Percentiles rank a stretch among this genome's conserved stretches.
Evolutionary conservation across 169 alveolate genomes (phyloP).

Genomic region (Babesia bovis): DNA sequence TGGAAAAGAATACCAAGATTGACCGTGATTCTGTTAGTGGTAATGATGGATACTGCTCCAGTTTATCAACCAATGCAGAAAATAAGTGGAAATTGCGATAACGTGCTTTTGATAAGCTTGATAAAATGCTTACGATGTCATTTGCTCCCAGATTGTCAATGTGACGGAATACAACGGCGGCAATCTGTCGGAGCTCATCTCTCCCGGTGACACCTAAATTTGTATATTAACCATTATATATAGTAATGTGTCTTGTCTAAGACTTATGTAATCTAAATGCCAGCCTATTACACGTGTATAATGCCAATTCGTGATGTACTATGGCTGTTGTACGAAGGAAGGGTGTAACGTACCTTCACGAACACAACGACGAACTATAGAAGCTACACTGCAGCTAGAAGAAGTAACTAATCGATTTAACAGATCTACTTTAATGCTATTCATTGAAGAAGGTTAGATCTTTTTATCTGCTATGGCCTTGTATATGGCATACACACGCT

Average conservation of each 20-base stretch:
- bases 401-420: conserved; percentile 1
- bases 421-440: conserved; percentile 4
- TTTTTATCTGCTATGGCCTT: conserved; percentile 45
- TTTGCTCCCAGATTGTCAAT: neutral
- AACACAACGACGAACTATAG: conserved; percentile 24
- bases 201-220: conserved; percentile 17
- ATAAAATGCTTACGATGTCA: conserved; percentile 4
- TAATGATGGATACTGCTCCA: conserved; percentile 1
- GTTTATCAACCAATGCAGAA: conserved; percentile 22
- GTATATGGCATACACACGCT: conserved; percentile 76
- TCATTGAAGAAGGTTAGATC: conserved; percentile 22
- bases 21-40: conserved; percentile 16
- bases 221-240: no score
- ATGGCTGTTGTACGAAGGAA: no score
- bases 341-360: conserved; percentile 32
- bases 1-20: conserved; percentile 3
- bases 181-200: conserved; percentile 21
- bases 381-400: conserved; percentile 13
- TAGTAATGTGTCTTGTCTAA: no score
- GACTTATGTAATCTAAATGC: neutral
- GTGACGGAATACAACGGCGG: conserved; percentile 21
- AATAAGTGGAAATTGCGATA: conserved; percentile 57
- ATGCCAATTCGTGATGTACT: neutral
- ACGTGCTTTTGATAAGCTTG: conserved; percentile 8
- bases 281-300: neutral